Conservation (phyloP, 2,329 filamentous ascomycete species). For the Neofusicoccum laricinum region DNA sequence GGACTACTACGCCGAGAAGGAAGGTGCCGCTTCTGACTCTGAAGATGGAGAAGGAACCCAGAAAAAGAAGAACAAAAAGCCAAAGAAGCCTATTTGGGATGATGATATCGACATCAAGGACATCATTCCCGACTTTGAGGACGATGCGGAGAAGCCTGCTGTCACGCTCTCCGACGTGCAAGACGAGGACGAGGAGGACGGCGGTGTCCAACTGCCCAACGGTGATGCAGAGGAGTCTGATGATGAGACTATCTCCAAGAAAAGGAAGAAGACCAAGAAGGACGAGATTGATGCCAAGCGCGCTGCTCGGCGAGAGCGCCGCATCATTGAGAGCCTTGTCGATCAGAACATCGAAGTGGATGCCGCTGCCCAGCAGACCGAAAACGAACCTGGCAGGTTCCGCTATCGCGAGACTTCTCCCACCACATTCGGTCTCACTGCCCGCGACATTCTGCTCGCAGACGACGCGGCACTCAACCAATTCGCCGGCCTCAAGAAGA, state of each 20-base stretch:
- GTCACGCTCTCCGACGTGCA: slow-evolving; percentile 58
- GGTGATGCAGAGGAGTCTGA: slow-evolving; percentile 34
- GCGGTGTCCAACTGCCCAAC: slow-evolving; percentile 25
- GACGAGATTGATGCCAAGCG: slow-evolving; percentile 60
- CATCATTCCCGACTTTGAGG: slow-evolving; percentile 80
- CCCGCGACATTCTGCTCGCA: slow-evolving; percentile 87
- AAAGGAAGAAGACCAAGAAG: slow-evolving; percentile 45
- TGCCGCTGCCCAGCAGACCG: slow-evolving; percentile 50
- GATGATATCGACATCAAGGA: slow-evolving; percentile 98
- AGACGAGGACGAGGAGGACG: slow-evolving; percentile 39
- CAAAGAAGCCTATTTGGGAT: slow-evolving; percentile 88
- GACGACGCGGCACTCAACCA: slow-evolving; percentile 83
- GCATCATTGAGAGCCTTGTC: slow-evolving; percentile 81
- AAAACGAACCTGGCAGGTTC: slow-evolving; percentile 60
- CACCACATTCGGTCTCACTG: slow-evolving; percentile 81
- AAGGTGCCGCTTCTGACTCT: slow-evolving; percentile 36
- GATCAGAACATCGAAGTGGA: slow-evolving; percentile 77
- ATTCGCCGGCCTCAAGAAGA: slow-evolving; percentile 91
- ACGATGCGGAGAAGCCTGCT: slow-evolving; percentile 45
- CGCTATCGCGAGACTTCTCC: slow-evolving; percentile 94
- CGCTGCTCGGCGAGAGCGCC: slow-evolving; percentile 73
- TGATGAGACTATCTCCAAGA: slow-evolving; percentile 28
- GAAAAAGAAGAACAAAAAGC: slow-evolving; percentile 53
- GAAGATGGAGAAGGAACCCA: slow-evolving; percentile 25
- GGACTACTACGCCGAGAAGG: slow-evolving; percentile 76